Evolutionary conservation across 129 eudicot species (phyloP).

Genomic region (Oenanthe sinensis): DNA sequence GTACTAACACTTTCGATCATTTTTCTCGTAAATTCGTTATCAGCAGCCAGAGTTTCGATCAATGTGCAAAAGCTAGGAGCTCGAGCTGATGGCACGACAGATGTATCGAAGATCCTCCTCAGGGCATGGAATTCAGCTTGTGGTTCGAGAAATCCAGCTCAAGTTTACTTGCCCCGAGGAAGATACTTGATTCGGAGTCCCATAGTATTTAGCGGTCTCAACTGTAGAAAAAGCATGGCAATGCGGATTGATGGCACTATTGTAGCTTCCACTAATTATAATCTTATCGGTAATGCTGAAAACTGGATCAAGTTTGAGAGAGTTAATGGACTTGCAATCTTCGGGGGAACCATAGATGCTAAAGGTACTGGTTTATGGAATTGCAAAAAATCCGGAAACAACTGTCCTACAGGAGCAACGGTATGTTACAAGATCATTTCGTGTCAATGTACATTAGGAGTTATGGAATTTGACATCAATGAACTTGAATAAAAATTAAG

Average conservation of each 20-base stretch:
- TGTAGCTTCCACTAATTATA: conserved; percentile 46
- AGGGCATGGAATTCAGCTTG: conserved; percentile 59
- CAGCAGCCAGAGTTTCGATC: conserved; percentile 11
- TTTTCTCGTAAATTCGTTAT: conserved; percentile 3
- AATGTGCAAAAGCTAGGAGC: conserved; percentile 48
- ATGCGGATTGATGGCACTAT: conserved; percentile 52
- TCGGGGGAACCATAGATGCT: conserved; percentile 56
- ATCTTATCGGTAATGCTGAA: conserved; percentile 22
- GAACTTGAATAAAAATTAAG: no score
- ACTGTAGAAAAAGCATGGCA: conserved; percentile 33
- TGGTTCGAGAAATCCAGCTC: conserved; percentile 34
- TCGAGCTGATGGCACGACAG: conserved; percentile 46
- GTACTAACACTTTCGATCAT: conserved; percentile 11
- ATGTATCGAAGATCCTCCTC: conserved; percentile 35
- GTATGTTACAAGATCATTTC: no score
- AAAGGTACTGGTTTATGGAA: conserved; percentile 57
- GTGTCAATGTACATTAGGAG: no score
- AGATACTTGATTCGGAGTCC: conserved; percentile 34
- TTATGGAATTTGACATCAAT: no score
- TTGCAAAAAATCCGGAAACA: conserved; percentile 37
- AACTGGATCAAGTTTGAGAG: conserved; percentile 40
- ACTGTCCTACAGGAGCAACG: conserved; percentile 63
- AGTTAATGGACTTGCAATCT: conserved; percentile 41
- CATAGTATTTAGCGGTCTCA: conserved; percentile 23
- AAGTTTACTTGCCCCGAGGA: conserved; percentile 50